Evolutionary conservation across 805 yeast genomes (phyloP).

Genomic region (Spathaspora arborariae): DNA sequence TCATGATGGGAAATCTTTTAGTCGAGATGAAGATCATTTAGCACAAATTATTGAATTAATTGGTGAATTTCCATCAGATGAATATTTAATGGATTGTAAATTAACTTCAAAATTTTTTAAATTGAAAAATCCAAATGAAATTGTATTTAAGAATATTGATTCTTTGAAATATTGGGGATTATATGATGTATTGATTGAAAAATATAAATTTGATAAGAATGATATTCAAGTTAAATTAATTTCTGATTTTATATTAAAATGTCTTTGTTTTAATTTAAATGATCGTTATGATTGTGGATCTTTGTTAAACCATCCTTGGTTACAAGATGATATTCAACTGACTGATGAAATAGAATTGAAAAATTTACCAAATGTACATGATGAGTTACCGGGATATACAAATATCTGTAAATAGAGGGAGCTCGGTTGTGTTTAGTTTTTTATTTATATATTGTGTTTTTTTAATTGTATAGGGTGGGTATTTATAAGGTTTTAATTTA

Average conservation of each 20-base stretch:
- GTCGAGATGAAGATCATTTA: constrained; percentile 58
- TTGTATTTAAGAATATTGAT: constrained; percentile 41
- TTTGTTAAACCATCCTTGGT: constrained; percentile 52
- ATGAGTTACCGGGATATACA: constrained; percentile 30
- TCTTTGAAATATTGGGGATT: constrained; percentile 51
- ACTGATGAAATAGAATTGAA: constrained; percentile 8
- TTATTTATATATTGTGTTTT: not conserved
- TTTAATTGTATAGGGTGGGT: not conserved
- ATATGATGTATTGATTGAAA: constrained; percentile 44
- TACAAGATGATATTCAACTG: constrained; percentile 15
- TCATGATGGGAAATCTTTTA: constrained; percentile 43
- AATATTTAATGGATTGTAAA: constrained; percentile 38
- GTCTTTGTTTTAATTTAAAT: constrained; percentile 47
- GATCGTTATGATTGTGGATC: constrained; percentile 54
- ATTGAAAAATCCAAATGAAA: constrained; percentile 18
- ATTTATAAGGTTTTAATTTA: not conserved
- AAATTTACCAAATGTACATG: constrained; percentile 20
- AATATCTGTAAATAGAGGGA: constrained; percentile 4
- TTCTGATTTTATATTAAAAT: constrained; percentile 45
- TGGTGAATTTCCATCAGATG: constrained; percentile 37
- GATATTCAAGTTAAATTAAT: constrained; percentile 36
- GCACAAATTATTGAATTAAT: constrained; percentile 59
- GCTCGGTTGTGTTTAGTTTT: not conserved
- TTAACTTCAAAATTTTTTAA: constrained; percentile 40
- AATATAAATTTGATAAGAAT: constrained; percentile 40